These are phyloP conservation scores for Amoebophrya sp. DNA, from an alignment of 169 alveolate genomes.

Conservation along the genomic window DNA sequence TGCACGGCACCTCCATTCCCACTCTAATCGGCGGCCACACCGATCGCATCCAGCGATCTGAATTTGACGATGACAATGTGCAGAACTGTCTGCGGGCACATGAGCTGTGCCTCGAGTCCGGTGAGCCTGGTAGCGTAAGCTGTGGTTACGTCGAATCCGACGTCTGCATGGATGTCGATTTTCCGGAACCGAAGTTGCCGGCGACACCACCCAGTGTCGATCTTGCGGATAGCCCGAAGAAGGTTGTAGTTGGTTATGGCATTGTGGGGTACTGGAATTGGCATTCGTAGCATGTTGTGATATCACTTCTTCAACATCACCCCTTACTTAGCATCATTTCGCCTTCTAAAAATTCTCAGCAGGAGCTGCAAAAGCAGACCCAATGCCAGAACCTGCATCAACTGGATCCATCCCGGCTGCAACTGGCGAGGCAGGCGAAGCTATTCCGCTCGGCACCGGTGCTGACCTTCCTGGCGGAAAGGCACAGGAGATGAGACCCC, in stretches of 20 bases:
- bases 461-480: neutral
- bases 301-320: too few relatives aligned
- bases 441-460: neutral
- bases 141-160: neutral
- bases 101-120: neutral
- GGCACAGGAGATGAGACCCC: too few relatives aligned
- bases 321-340: too few relatives aligned
- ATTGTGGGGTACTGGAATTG: too few relatives aligned
- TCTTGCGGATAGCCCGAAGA: neutral
- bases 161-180: neutral
- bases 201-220: neutral
- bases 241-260: too few relatives aligned
- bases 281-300: too few relatives aligned
- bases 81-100: neutral
- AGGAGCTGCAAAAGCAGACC: neutral
- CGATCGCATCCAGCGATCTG: too few relatives aligned
- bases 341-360: neutral
- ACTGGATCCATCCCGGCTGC: neutral
- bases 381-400: neutral
- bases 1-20: too few relatives aligned
- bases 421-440: conserved; percentile 7
- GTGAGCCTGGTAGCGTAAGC: neutral
- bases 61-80: neutral
- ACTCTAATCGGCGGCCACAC: too few relatives aligned
- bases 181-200: neutral